A percentile compares a stretch with the other conserved stretches of the same genome.
Evolutionary conservation across 2,329 filamentous ascomycete species (phyloP).

Genomic region (Paraphoma sp.): DNA sequence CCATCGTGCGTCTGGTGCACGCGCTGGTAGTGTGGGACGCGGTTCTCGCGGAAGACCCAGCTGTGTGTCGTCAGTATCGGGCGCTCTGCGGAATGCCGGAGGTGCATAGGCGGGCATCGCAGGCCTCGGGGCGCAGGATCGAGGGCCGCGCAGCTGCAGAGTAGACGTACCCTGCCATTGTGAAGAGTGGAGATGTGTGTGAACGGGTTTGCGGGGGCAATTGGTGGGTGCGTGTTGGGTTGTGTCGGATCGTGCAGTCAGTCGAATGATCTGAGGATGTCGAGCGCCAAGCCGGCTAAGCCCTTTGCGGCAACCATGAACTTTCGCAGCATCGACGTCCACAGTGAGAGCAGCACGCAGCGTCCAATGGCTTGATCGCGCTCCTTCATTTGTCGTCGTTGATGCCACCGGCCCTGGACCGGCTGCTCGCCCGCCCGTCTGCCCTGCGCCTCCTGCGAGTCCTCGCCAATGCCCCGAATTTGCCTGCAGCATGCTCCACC

Average conservation of each 20-base stretch:
- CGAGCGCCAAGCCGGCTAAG: conserved; percentile 23
- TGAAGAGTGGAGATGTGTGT: conserved; percentile 46
- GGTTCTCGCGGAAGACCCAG: conserved; percentile 74
- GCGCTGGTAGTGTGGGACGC: conserved; percentile 76
- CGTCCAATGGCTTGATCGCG: conserved; percentile 30
- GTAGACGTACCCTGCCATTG: conserved; percentile 51
- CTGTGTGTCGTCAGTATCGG: conserved; percentile 41
- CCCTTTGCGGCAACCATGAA: conserved; percentile 18
- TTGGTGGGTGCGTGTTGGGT: conserved; percentile 36
- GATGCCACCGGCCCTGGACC: conserved; percentile 54
- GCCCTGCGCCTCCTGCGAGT: conserved; percentile 49
- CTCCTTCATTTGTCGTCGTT: conserved; percentile 26
- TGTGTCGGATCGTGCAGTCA: conserved; percentile 34
- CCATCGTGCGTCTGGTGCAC: conserved; percentile 77
- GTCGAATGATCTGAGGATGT: conserved; percentile 37
- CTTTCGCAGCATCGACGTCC: conserved; percentile 13
- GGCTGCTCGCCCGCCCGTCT: conserved; percentile 55
- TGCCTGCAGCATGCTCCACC: conserved; percentile 23
- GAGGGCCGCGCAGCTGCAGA: conserved; percentile 17
- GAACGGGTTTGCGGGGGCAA: conserved; percentile 37
- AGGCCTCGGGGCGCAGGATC: conserved; percentile 7
- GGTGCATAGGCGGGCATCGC: conserved; percentile 15
- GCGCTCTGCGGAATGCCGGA: conserved; percentile 16
- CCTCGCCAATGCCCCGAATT: conserved; percentile 34
- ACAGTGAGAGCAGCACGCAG: conserved; percentile 3